Evolutionary conservation across 768 basidiomycete genomes (phyloP).

Genomic region (Serendipita sp.): DNA sequence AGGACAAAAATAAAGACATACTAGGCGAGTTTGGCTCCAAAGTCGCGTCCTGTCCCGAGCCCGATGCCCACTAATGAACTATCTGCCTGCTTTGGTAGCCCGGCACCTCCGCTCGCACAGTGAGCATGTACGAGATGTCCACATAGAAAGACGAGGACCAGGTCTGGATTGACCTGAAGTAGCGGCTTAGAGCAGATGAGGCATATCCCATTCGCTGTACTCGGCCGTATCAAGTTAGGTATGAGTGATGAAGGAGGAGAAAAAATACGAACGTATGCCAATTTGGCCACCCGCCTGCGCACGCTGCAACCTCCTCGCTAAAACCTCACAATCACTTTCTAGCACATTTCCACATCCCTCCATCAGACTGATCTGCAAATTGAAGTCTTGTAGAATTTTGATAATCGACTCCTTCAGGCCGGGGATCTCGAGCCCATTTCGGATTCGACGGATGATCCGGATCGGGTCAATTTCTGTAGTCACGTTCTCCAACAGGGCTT

Average conservation of each 20-base stretch:
- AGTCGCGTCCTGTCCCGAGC: slow-evolving; percentile 16
- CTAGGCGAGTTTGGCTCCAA: slow-evolving; percentile 66
- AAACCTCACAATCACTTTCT: slow-evolving; percentile 60
- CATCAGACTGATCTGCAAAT: slow-evolving; percentile 80
- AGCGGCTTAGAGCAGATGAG: slow-evolving; percentile 48
- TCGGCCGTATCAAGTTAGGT: too few relatives aligned
- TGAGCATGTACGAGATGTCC: slow-evolving; percentile 73
- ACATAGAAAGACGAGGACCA: slow-evolving; percentile 70
- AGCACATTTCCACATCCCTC: slow-evolving; percentile 86
- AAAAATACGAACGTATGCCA: slow-evolving; percentile 41
- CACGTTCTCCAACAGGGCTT: slow-evolving; percentile 86
- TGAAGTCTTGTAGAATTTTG: slow-evolving; percentile 94
- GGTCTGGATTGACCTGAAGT: slow-evolving; percentile 38
- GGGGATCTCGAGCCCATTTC: slow-evolving; percentile 91
- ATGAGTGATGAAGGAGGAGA: too few relatives aligned
- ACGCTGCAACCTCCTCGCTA: slow-evolving; percentile 50
- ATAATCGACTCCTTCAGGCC: slow-evolving; percentile 87
- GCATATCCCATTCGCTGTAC: slow-evolving; percentile 45
- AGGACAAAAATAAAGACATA: slow-evolving; percentile 25
- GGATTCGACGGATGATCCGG: slow-evolving; percentile 82
- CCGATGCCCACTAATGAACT: slow-evolving; percentile 32
- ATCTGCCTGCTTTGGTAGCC: slow-evolving; percentile 47
- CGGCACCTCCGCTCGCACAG: slow-evolving; percentile 53
- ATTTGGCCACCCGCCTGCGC: slow-evolving; percentile 73
- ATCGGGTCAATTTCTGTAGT: slow-evolving; percentile 84